Base-by-base conservation (phyloP, 257 asterid genomes). In the Lantana camara region DNA sequence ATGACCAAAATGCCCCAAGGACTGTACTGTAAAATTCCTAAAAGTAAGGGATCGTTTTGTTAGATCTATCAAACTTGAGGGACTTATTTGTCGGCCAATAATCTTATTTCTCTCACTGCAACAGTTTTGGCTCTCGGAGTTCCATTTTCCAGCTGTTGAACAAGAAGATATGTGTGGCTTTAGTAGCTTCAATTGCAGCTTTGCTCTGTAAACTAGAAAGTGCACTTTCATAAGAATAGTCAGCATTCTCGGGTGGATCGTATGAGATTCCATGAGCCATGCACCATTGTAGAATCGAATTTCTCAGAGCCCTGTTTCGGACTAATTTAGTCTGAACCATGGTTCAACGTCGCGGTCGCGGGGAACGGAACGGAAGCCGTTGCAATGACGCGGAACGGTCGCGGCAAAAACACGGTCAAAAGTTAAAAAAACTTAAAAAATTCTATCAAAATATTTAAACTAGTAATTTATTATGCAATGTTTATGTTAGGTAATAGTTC, bases 41-140 rank as follows among this genome's bases (percentile, higher is more conserved):
- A n/a, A n/a, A n/a, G n/a, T n/a, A n/a, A n/a, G n/a, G n/a, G n/a
- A n/a, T n/a, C n/a, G n/a, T n/a, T n/a, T n/a, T n/a, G n/a, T n/a
- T n/a, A n/a, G n/a, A n/a, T n/a, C n/a, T n/a, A n/a, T n/a, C n/a
- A n/a, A n/a, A n/a, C n/a, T n/a, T n/a, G n/a, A n/a, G n/a, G n/a
- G n/a, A n/a, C n/a, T n/a, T n/a, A n/a, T n/a, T n/a, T n/a, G n/a
- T 93, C 90, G 0, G 99, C 97, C 3, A 93, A 74, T 70, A 87
- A 46, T 44, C 99, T 73, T 42, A 93, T 87, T 75, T 87, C 96
- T 78, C 85, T 77, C 3, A 95, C 99, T 34, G 90, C 95, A 35
- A 85, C 79, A 16, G 89, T 76, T 57, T 87, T 82, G 12, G 95
- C 91, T 44, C 75, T 50, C 49, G 80, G 73, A 0, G 87, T 69